Conservation (phyloP, 495 filamentous ascomycete species). For the Eremomyces bilateralis region DNA sequence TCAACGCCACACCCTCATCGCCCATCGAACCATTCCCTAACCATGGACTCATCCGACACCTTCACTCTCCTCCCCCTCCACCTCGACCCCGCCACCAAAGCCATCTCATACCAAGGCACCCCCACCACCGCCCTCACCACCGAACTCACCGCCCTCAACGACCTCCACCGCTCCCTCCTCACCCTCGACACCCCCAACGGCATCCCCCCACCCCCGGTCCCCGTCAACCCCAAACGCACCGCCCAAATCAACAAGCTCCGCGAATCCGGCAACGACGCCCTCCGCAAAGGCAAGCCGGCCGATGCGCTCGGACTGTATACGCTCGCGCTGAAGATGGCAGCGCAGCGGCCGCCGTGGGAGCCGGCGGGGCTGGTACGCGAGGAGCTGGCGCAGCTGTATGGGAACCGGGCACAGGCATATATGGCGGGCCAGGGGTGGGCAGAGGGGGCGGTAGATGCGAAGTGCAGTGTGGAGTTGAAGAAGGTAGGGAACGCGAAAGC, state of each 20-base stretch:
- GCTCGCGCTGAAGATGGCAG: conserved; percentile 70
- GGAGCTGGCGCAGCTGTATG: conserved; percentile 56
- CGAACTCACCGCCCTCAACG: conserved; percentile 18
- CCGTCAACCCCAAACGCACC: conserved; percentile 16
- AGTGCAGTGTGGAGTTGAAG: conserved; percentile 77
- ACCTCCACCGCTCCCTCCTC: conserved; percentile 17
- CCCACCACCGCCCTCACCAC: conserved; percentile 11
- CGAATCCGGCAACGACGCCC: conserved; percentile 62
- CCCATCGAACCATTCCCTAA: no score
- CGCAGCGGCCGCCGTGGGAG: conserved; percentile 68
- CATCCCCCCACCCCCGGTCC: conserved; percentile 11
- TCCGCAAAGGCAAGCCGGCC: conserved; percentile 47
- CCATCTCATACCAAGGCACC: conserved; percentile 18
- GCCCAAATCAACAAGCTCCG: conserved; percentile 78
- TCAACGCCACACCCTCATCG: no score
- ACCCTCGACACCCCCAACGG: conserved; percentile 13
- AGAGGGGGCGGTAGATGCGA: conserved; percentile 65
- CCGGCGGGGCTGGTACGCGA: conserved; percentile 60
- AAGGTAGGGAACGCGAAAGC: conserved; percentile 72
- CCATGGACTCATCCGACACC: conserved; percentile 16
- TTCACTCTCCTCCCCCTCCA: conserved; percentile 66
- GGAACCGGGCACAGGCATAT: conserved; percentile 76
- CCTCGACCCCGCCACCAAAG: conserved; percentile 58
- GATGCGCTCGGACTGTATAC: conserved; percentile 68
- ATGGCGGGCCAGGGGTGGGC: conserved; percentile 63